phyloP scores from a whole-genome alignment of 768 basidiomycete genomes.

The Tubosaeta sp. region DNA sequence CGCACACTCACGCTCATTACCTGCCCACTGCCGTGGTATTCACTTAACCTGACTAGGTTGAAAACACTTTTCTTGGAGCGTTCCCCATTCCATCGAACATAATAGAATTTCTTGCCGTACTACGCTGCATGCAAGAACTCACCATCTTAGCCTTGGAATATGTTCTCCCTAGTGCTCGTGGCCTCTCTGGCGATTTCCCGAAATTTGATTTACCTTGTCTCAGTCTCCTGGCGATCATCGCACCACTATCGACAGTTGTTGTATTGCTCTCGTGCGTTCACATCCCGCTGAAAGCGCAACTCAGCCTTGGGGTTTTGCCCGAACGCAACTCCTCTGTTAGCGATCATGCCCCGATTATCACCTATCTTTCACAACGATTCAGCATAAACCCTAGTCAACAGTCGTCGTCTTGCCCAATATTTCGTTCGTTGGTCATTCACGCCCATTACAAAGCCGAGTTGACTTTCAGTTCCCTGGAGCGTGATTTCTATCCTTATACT shows the following conservation, averaged over 20 bases:
- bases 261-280: too few species aligned
- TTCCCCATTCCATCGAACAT: constrained; percentile 18
- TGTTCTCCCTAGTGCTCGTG: constrained; percentile 16
- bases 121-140: constrained; percentile 32
- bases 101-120: constrained; percentile 28
- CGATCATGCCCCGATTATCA: too few species aligned
- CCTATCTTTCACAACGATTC: too few species aligned
- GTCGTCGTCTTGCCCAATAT: background rate
- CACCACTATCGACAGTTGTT: too few species aligned
- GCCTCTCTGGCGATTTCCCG: too few species aligned
- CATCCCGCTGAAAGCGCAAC: background rate
- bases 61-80: background rate
- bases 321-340: background rate
- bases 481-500: background rate
- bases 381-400: background rate
- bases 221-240: too few species aligned
- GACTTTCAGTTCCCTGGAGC: background rate
- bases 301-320: background rate
- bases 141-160: constrained; percentile 30
- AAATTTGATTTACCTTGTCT: too few species aligned
- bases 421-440: background rate
- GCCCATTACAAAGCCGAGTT: background rate
- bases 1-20: background rate
- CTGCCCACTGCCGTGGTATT: background rate
- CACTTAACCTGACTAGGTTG: background rate